phyloP scores from a whole-genome alignment of 495 filamentous ascomycete species.

The Tuber melanosporum region DNA sequence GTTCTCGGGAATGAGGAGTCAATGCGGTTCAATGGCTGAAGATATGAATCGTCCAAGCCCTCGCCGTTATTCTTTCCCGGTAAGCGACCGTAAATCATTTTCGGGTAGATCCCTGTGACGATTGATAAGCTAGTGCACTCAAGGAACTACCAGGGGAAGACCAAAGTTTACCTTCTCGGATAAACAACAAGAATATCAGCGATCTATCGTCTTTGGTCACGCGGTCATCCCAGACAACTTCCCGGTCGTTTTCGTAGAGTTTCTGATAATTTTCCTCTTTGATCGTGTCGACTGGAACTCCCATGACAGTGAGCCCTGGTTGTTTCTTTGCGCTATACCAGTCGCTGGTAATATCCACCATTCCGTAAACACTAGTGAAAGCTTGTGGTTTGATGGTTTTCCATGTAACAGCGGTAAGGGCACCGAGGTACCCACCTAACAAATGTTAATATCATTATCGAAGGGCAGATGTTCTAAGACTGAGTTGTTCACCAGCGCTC shows the following conservation, averaged over 20 bases:
- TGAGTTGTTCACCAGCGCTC: background rate
- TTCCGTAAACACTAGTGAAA: background rate
- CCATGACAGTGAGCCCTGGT: background rate
- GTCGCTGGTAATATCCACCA: background rate
- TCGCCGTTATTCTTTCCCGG: background rate
- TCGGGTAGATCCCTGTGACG: background rate
- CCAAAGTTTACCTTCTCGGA: background rate
- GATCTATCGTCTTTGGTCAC: background rate
- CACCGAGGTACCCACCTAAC: background rate
- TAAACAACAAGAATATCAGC: background rate
- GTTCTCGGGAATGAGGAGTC: background rate
- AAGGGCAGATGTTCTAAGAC: background rate
- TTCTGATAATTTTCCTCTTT: background rate
- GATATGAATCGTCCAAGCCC: background rate
- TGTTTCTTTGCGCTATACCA: background rate
- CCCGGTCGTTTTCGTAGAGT: background rate
- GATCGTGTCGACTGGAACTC: background rate
- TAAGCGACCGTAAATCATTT: background rate
- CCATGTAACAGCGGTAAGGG: background rate
- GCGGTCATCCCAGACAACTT: slow-evolving; percentile 2
- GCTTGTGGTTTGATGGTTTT: background rate
- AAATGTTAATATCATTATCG: background rate
- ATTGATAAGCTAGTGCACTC: background rate
- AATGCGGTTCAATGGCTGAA: slow-evolving; percentile 1
- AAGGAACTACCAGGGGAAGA: background rate